Evolutionary conservation across 768 basidiomycete species (phyloP).

Genomic region (Mycena latifolia): DNA sequence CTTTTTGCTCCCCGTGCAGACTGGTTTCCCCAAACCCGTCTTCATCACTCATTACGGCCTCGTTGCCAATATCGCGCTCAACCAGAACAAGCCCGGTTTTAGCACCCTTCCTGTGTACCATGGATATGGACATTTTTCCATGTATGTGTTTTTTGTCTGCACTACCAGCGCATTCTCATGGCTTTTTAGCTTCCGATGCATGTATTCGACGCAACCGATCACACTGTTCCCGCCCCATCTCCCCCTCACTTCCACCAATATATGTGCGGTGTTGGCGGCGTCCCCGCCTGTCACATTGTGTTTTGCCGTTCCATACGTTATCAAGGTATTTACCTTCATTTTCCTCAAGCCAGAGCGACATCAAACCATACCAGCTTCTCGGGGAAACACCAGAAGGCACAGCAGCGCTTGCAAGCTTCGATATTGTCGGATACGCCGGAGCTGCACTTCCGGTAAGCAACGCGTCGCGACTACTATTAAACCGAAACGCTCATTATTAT

Average conservation of each 20-base stretch:
- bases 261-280: constrained; percentile 52
- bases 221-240: constrained; percentile 59
- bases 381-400: constrained; percentile 62
- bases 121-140: constrained; percentile 51
- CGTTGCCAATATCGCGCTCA: constrained; percentile 49
- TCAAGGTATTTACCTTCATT: constrained; percentile 41
- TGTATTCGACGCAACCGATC: constrained; percentile 55
- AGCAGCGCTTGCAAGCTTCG: constrained; percentile 53
- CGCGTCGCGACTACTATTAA: not conserved
- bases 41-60: constrained; percentile 50
- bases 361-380: constrained; percentile 47
- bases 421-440: constrained; percentile 65
- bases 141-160: constrained; percentile 37
- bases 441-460: constrained; percentile 57
- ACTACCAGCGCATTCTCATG: not conserved
- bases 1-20: constrained; percentile 35
- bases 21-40: constrained; percentile 64
- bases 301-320: constrained; percentile 53
- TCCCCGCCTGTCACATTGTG: constrained; percentile 48
- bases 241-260: constrained; percentile 60
- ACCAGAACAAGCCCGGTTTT: constrained; percentile 51
- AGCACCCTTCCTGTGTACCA: constrained; percentile 62
- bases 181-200: constrained; percentile 53
- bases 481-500: constrained; percentile 6
- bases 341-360: not conserved